These are phyloP conservation scores for Starmera dryadoides DNA, from an alignment of 805 yeast genomes.

Conservation along the genomic window DNA sequence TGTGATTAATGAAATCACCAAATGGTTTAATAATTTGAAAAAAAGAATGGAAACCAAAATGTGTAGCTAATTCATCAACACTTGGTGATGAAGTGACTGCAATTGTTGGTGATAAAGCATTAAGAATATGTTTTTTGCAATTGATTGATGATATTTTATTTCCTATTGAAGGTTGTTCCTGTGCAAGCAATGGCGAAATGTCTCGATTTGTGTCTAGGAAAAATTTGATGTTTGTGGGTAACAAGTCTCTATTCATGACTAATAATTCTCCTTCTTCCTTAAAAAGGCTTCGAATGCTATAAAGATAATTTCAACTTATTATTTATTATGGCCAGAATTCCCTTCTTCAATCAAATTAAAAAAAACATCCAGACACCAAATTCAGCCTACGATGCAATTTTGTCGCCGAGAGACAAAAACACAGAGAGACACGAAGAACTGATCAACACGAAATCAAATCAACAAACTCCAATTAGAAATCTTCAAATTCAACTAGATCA, in stretches of 20 bases:
- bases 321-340: too few relatives aligned
- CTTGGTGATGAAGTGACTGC: conserved; percentile 40
- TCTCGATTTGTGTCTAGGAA: conserved; percentile 11
- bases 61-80: conserved; percentile 37
- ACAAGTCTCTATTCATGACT: not conserved
- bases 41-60: conserved; percentile 33
- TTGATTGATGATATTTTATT: conserved; percentile 16
- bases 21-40: conserved; percentile 45
- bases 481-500: not conserved
- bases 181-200: conserved; percentile 8
- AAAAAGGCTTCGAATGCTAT: too few relatives aligned
- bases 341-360: too few relatives aligned
- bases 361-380: too few relatives aligned
- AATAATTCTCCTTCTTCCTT: too few relatives aligned
- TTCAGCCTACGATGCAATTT: too few relatives aligned
- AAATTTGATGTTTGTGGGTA: conserved; percentile 1
- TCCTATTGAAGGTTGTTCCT: conserved; percentile 1
- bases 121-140: conserved; percentile 21
- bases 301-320: too few relatives aligned
- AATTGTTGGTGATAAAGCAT: conserved; percentile 45
- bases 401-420: too few relatives aligned
- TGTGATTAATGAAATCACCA: conserved; percentile 45
- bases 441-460: too few relatives aligned
- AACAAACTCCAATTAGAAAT: too few relatives aligned
- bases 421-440: too few relatives aligned